Percentiles rank a stretch among this genome's conserved stretches.
phyloP scores from a whole-genome alignment of 768 basidiomycete genomes.

The Podaxis pistillaris region DNA sequence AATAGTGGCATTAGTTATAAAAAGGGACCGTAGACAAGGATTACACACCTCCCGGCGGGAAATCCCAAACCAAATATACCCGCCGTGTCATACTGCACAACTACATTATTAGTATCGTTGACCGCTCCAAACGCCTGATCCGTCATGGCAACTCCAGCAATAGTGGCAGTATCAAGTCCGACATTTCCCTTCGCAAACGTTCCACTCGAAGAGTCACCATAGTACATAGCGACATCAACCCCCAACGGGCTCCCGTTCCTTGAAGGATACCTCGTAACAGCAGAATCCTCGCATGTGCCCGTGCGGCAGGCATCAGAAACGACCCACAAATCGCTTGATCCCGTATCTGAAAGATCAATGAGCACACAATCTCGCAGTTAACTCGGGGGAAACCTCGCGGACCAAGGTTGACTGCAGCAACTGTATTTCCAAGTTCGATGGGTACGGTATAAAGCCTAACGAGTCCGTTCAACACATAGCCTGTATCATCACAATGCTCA shows the following conservation, averaged over 20 bases:
- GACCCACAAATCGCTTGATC: conserved; percentile 72
- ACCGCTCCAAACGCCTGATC: conserved; percentile 58
- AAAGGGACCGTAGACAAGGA: not conserved
- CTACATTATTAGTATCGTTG: conserved; percentile 56
- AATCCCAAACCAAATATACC: conserved; percentile 73
- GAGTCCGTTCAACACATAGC: not conserved
- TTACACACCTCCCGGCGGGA: conserved; percentile 56
- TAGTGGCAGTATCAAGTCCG: conserved; percentile 48
- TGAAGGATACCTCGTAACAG: conserved; percentile 41
- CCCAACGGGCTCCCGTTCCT: conserved; percentile 36
- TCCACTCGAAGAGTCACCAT: conserved; percentile 69
- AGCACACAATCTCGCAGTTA: not conserved
- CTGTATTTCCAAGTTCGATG: conserved; percentile 29
- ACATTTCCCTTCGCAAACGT: conserved; percentile 59
- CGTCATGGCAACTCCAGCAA: conserved; percentile 51
- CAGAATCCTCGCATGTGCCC: conserved; percentile 35
- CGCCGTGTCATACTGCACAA: conserved; percentile 49
- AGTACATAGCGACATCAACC: conserved; percentile 39
- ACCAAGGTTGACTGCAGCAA: conserved; percentile 32
- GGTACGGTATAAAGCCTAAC: conserved; percentile 35
- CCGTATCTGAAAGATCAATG: conserved; percentile 47
- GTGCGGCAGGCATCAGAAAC: conserved; percentile 47
- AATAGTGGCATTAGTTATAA: not conserved
- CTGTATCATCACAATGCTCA: not conserved
- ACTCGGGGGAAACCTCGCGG: not conserved